Percentiles rank a stretch among this genome's conserved stretches.
Conservation (phyloP, 768 basidiomycete genomes). For the Lentinula lateritia region DNA sequence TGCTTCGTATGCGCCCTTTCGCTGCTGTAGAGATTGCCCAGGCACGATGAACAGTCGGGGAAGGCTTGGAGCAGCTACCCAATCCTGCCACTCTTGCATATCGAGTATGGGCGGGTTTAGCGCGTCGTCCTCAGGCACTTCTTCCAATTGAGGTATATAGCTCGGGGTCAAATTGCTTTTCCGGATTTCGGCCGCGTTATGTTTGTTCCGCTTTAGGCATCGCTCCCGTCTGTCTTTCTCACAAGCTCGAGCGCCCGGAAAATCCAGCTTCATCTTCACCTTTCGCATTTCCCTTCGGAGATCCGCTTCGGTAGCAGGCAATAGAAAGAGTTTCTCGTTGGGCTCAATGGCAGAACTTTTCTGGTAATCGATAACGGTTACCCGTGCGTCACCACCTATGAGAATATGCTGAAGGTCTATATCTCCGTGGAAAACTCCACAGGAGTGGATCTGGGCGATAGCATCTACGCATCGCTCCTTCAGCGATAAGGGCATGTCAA, state of each 20-base stretch:
- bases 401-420: conserved; percentile 47
- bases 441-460: conserved; percentile 40
- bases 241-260: conserved; percentile 15
- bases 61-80: not conserved
- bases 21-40: not conserved
- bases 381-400: conserved; percentile 45
- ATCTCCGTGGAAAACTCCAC: conserved; percentile 44
- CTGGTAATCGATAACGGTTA: conserved; percentile 54
- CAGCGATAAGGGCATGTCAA: conserved; percentile 48
- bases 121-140: not conserved
- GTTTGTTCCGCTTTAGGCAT: not conserved
- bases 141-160: not conserved
- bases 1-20: not conserved
- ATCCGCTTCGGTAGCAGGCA: conserved; percentile 30
- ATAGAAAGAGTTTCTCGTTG: conserved; percentile 26
- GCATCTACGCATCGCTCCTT: conserved; percentile 50
- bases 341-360: conserved; percentile 24
- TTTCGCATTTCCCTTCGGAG: conserved; percentile 49
- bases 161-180: not conserved
- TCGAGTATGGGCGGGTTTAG: not conserved
- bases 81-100: conserved; percentile 5
- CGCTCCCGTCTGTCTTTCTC: conserved; percentile 8
- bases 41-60: conserved; percentile 1
- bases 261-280: conserved; percentile 52
- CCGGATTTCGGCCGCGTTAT: not conserved